These are phyloP conservation scores for Eutrema japonicum DNA, from an alignment of 345 rosid genomes.

Conservation along the genomic window DNA sequence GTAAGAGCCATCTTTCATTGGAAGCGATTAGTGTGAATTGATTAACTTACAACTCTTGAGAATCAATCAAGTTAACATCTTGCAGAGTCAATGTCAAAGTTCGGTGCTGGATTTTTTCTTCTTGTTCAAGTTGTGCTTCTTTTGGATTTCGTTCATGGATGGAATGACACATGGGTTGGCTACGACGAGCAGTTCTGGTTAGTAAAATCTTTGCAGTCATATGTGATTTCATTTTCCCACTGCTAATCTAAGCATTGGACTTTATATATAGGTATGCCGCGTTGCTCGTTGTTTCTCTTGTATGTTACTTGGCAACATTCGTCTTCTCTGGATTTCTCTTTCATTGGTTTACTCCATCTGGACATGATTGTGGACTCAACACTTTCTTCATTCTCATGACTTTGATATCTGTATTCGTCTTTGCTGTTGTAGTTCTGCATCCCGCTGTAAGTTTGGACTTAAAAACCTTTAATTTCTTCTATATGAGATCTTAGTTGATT, in stretches of 20 bases:
- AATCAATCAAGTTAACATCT: constrained; percentile 24
- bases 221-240: constrained; percentile 21
- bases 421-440: constrained; percentile 85
- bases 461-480: neutral
- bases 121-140: constrained; percentile 98
- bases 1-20: constrained; percentile 45
- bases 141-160: constrained; percentile 96
- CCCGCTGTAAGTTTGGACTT: constrained; percentile 78
- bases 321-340: constrained; percentile 97
- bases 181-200: constrained; percentile 97
- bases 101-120: constrained; percentile 95
- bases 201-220: constrained; percentile 41
- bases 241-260: neutral
- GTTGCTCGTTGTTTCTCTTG: constrained; percentile 78
- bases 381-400: constrained; percentile 81
- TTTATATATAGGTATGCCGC: constrained; percentile 71
- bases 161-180: constrained; percentile 99
- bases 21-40: neutral
- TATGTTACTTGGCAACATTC: constrained; percentile 79
- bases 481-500: neutral
- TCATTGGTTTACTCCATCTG: constrained; percentile 96
- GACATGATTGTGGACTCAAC: constrained; percentile 95
- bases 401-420: constrained; percentile 67
- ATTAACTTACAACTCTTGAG: neutral
- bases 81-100: constrained; percentile 87